phyloP scores from a whole-genome alignment of 805 yeast genomes.

The Saccharomyces mikatae region DNA sequence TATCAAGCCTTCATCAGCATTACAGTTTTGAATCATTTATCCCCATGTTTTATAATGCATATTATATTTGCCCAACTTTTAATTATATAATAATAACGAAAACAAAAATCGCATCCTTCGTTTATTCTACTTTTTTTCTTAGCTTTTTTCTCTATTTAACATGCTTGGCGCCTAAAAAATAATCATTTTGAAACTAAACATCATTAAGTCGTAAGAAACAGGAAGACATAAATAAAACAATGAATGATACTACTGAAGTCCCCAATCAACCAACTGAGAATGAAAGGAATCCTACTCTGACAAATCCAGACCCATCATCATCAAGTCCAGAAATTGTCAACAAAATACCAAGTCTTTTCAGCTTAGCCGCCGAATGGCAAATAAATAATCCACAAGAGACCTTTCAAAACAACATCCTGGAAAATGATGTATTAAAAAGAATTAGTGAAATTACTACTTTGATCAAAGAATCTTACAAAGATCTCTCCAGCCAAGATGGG shows the following conservation, averaged over 20 bases:
- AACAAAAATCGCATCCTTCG: not conserved
- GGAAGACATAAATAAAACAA: not conserved
- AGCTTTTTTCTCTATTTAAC: not conserved
- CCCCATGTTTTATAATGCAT: not conserved
- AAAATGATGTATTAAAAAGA: constrained; percentile 12
- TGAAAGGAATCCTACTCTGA: not conserved
- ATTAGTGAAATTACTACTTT: constrained; percentile 12
- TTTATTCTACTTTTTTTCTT: not conserved
- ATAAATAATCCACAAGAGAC: constrained; percentile 8
- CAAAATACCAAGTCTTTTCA: not conserved
- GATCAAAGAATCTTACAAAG: constrained; percentile 4
- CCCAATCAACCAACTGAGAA: not conserved
- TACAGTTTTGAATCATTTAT: constrained; percentile 13
- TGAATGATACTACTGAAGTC: not conserved
- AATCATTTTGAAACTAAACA: not conserved
- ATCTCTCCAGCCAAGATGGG: constrained; percentile 4
- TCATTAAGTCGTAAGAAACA: not conserved
- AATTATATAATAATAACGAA: not conserved
- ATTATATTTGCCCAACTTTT: not conserved
- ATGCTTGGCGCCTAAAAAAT: not conserved
- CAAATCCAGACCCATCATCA: not conserved
- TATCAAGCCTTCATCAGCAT: constrained; percentile 20
- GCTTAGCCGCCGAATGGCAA: constrained; percentile 24
- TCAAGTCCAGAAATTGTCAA: not conserved
- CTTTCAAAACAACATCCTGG: constrained; percentile 9